Evolutionary conservation across 805 yeast genomes (phyloP).

Genomic region (Yarrowia keelungensis): DNA sequence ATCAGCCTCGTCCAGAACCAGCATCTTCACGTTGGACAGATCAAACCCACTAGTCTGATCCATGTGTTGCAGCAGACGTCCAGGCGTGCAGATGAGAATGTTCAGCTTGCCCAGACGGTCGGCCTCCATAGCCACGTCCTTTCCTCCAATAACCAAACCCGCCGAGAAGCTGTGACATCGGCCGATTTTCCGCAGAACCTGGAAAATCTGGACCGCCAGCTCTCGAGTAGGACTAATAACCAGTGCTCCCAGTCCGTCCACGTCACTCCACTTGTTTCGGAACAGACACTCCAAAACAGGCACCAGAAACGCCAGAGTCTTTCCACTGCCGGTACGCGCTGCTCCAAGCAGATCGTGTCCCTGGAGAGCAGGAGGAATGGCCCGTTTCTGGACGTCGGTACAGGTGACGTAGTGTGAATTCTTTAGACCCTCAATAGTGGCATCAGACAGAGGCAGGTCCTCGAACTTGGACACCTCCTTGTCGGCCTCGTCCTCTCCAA

Average conservation of each 20-base stretch:
- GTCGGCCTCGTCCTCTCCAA: conserved; percentile 49
- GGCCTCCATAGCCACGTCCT: conserved; percentile 79
- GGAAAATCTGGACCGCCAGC: conserved; percentile 87
- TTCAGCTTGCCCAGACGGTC: conserved; percentile 82
- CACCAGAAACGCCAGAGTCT: conserved; percentile 83
- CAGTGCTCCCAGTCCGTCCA: conserved; percentile 88
- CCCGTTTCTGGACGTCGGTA: conserved; percentile 84
- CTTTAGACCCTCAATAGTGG: conserved; percentile 73
- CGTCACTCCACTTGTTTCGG: conserved; percentile 75
- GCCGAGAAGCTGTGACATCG: conserved; percentile 78
- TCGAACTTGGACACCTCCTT: conserved; percentile 60
- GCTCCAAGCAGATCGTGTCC: conserved; percentile 85
- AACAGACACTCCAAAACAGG: conserved; percentile 71
- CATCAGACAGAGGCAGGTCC: conserved; percentile 76
- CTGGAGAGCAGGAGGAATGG: conserved; percentile 77
- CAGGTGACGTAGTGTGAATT: conserved; percentile 78
- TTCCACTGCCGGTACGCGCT: conserved; percentile 83
- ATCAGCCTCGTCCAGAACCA: conserved; percentile 91
- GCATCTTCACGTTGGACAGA: conserved; percentile 72
- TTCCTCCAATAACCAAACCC: conserved; percentile 92
- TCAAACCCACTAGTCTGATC: conserved; percentile 87
- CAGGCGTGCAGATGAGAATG: conserved; percentile 90
- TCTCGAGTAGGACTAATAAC: conserved; percentile 93
- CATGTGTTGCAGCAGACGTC: conserved; percentile 86
- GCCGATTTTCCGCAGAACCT: conserved; percentile 84